These are phyloP conservation scores for Aurantiochytrium sp. DNA, from an alignment of 108 stramenopile species.

Conservation along the genomic window DNA sequence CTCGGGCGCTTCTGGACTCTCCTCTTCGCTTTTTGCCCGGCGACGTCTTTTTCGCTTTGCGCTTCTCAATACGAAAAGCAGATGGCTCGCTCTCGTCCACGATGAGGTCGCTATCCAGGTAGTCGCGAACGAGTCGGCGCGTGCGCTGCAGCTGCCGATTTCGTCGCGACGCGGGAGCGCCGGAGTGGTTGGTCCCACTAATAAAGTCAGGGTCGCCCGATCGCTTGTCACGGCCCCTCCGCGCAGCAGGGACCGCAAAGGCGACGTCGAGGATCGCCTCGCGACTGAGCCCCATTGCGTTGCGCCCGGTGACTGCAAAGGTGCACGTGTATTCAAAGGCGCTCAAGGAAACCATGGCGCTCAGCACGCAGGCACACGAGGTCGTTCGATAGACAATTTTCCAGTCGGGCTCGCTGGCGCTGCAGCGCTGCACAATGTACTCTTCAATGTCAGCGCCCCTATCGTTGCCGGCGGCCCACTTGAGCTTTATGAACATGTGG, in stretches of 20 bases:
- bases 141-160: not conserved
- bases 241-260: not conserved
- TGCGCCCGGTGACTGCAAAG: not conserved
- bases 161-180: not conserved
- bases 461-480: not conserved
- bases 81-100: not conserved
- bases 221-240: not conserved
- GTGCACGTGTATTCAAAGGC: not conserved
- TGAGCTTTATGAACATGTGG: not conserved
- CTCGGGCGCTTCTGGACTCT: too few species aligned
- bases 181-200: too few species aligned
- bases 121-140: not conserved
- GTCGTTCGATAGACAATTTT: not conserved
- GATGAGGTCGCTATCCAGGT: not conserved
- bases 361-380: not conserved
- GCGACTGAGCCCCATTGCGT: not conserved
- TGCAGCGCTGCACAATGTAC: not conserved
- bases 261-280: not conserved
- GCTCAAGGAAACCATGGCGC: not conserved
- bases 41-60: not conserved
- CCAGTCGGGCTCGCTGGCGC: not conserved
- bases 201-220: too few species aligned
- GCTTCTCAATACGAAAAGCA: not conserved
- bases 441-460: not conserved
- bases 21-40: too few species aligned